Evolutionary conservation across 2,329 filamentous ascomycete genomes (phyloP).

Genomic region (Lecanicillium sp.): DNA sequence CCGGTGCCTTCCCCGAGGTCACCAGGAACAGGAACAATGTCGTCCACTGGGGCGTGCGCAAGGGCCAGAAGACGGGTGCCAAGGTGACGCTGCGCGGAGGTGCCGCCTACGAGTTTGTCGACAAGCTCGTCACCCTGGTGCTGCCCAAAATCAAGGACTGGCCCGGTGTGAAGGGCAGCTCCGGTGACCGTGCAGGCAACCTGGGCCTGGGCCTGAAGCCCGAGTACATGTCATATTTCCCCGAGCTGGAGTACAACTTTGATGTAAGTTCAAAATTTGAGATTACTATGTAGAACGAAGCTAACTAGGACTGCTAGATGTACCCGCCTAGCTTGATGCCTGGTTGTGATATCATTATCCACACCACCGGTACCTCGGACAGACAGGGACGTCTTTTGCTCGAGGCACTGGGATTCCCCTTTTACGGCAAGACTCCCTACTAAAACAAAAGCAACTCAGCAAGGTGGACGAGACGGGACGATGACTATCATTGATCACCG

Average conservation of each 20-base stretch:
- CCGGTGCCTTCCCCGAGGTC: conserved; percentile 64
- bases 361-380: conserved; percentile 80
- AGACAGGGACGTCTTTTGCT: conserved; percentile 72
- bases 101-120: conserved; percentile 81
- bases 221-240: conserved; percentile 76
- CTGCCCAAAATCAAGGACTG: conserved; percentile 96
- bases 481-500: conserved; percentile 15
- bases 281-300: not conserved
- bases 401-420: conserved; percentile 51
- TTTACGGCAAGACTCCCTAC: conserved; percentile 64
- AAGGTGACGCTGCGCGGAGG: conserved; percentile 75
- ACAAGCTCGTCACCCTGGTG: conserved; percentile 84
- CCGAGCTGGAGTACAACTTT: conserved; percentile 91
- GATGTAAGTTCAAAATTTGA: conserved; percentile 61
- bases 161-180: conserved; percentile 58
- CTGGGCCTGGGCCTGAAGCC: conserved; percentile 73
- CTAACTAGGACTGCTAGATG: conserved; percentile 36
- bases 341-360: conserved; percentile 74
- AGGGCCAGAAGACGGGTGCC: conserved; percentile 65
- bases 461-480: not conserved
- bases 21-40: conserved; percentile 67
- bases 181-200: conserved; percentile 85
- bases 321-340: conserved; percentile 69
- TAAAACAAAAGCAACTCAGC: conserved; percentile 18
- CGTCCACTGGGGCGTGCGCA: conserved; percentile 65